These are phyloP conservation scores for Colletotrichum orbiculare DNA, from an alignment of 2,329 filamentous ascomycete species.

Conservation along the genomic window DNA sequence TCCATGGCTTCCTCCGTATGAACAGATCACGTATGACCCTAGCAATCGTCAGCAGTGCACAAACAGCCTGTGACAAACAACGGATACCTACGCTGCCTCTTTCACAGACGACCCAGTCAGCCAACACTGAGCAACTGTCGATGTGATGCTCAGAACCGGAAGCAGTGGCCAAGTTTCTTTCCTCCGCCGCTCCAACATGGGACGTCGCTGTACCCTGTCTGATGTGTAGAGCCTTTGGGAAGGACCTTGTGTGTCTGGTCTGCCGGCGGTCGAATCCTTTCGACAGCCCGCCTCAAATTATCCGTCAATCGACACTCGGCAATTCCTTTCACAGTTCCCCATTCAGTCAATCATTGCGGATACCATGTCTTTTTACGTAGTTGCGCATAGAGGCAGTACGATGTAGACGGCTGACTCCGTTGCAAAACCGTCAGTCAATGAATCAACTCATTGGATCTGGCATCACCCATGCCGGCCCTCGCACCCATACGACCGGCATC, in stretches of 20 bases:
- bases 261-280: background rate
- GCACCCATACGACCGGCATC: slow-evolving; percentile 27
- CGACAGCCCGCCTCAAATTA: slow-evolving; percentile 23
- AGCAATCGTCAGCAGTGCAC: too few species aligned
- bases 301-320: slow-evolving; percentile 28
- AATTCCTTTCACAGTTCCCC: slow-evolving; percentile 7
- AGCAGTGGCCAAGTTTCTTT: too few species aligned
- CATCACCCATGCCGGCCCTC: slow-evolving; percentile 25
- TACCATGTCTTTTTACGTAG: too few species aligned
- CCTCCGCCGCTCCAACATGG: too few species aligned
- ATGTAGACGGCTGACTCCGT: background rate
- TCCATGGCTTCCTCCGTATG: too few species aligned
- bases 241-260: background rate
- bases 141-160: too few species aligned
- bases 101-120: too few species aligned
- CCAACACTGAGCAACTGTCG: too few species aligned
- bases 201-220: too few species aligned
- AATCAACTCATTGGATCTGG: slow-evolving; percentile 1
- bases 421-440: slow-evolving; percentile 3
- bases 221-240: background rate
- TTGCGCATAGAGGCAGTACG: too few species aligned
- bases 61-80: too few species aligned
- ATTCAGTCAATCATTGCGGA: background rate
- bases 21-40: background rate
- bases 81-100: too few species aligned